Evolutionary conservation across 306 rosid species (phyloP).

Genomic region (Ochetophila trinervis): DNA sequence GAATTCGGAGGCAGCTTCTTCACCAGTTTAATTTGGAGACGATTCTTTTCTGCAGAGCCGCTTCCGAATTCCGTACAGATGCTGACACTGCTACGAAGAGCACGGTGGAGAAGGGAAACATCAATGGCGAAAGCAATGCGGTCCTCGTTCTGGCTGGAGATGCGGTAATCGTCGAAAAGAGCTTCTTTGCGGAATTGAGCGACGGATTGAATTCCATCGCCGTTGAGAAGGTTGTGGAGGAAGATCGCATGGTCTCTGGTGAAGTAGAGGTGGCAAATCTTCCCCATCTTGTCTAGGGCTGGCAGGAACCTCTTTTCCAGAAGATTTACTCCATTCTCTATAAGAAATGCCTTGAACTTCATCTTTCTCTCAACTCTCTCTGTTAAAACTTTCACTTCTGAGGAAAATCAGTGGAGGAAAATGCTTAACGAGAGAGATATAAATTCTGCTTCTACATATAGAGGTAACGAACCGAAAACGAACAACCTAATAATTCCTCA

Average conservation of each 20-base stretch:
- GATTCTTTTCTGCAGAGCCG: constrained; percentile 45
- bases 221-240: constrained; percentile 91
- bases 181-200: constrained; percentile 79
- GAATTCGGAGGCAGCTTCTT: constrained; percentile 69
- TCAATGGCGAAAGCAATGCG: constrained; percentile 84
- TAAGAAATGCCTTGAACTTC: constrained; percentile 89
- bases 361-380: constrained; percentile 30
- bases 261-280: constrained; percentile 65
- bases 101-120: constrained; percentile 78
- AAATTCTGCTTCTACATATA: too few species aligned
- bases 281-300: constrained; percentile 75
- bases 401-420: background rate
- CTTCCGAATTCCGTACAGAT: constrained; percentile 60
- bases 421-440: background rate
- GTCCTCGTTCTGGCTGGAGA: constrained; percentile 81
- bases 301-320: constrained; percentile 79
- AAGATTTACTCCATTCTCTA: constrained; percentile 68
- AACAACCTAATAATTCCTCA: background rate
- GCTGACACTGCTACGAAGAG: constrained; percentile 81
- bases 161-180: constrained; percentile 73
- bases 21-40: constrained; percentile 79
- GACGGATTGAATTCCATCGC: constrained; percentile 75
- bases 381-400: constrained; percentile 1
- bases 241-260: constrained; percentile 71
- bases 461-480: background rate